Percentiles rank a stretch among this genome's conserved stretches.
These are phyloP conservation scores for Sanghuangporus weigelae DNA, from an alignment of 1,284 basidiomycete genomes.

Conservation along the genomic window DNA sequence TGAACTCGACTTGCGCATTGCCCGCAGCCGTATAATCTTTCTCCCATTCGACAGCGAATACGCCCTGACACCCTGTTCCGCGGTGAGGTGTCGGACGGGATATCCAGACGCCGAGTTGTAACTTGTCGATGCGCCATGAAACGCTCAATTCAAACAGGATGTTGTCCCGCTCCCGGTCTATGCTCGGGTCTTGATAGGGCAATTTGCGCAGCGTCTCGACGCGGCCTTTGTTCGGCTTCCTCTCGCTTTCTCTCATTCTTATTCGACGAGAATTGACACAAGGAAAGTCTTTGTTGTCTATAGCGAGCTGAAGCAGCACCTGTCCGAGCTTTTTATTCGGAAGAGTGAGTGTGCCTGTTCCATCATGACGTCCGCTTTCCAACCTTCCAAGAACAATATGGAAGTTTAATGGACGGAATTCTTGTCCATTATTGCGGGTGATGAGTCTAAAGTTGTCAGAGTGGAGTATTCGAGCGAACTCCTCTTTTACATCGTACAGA, in stretches of 20 bases:
- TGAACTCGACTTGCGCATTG: conserved; percentile 50
- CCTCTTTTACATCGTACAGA: conserved; percentile 51
- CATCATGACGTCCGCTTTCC: conserved; percentile 50
- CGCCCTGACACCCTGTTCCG: conserved; percentile 26
- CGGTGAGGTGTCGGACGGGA: not conserved
- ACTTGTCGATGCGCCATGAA: conserved; percentile 43
- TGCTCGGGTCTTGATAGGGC: conserved; percentile 54
- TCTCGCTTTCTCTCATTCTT: conserved; percentile 23
- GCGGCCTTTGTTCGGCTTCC: conserved; percentile 22
- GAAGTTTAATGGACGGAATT: conserved; percentile 42
- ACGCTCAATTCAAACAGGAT: conserved; percentile 42
- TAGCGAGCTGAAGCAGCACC: conserved; percentile 42
- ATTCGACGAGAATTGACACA: conserved; percentile 34
- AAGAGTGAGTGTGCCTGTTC: conserved; percentile 47
- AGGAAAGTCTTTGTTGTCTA: conserved; percentile 32
- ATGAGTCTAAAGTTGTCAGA: conserved; percentile 32
- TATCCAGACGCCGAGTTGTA: conserved; percentile 58
- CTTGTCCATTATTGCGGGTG: conserved; percentile 8
- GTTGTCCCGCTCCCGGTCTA: conserved; percentile 46
- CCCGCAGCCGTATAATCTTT: conserved; percentile 36
- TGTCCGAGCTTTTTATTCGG: conserved; percentile 37
- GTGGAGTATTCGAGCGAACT: conserved; percentile 51
- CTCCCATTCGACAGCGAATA: conserved; percentile 64
- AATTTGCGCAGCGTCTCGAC: conserved; percentile 46
- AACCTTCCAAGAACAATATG: conserved; percentile 43